Base-by-base conservation (phyloP, 495 filamentous ascomycete species). In the Penicillium turbatum region DNA sequence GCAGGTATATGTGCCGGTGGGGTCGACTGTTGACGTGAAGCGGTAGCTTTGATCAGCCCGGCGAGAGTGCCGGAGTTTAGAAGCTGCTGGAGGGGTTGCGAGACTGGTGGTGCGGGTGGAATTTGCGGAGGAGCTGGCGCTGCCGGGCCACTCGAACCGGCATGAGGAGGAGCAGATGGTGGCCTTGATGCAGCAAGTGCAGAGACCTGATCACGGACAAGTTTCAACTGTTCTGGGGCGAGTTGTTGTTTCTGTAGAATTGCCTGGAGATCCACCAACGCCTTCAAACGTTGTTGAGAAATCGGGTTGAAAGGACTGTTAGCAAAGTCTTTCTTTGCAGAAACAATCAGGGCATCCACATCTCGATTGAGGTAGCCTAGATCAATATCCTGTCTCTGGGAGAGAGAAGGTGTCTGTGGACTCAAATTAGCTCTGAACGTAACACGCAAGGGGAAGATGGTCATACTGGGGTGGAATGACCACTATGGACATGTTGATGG, bases 261-360 rank as follows among this genome's bases (percentile, higher is more conserved):
- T 41, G 69, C 80, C 72, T 96, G 86, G 56, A 97, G 80, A 69
- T 92, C 89, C 69, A 95, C 72, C 59, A 97, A 79, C 16, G 92
- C 90, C 68, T 92, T 87, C 63, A 97, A 71, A 62, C 85, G 86
- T 54, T 82, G 82, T 71, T 90, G 85, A 57, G 86, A 78, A 63
- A 81, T 80, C 68, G 76, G 72, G 75, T 96, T 87, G 72, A 81
- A 79, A 35, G 83, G 85, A 68, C 83, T 86, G 45, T 79, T 79
- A 55, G 85, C 86, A 71, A 87, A 86, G 55, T 89, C 85, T 54
- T 75, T 79, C 69, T 84, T 84, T 43, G 85, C 82, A 51, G 78
- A 73, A 59, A 73, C 69, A 65, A 96, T 90, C 48, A 96, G 75
- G 55, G 78, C 76, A 59, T 85, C 82, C 68, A 96, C 83, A 69